Conservation (phyloP, 495 filamentous ascomycete species). For the Hypoxylon trugodes region DNA sequence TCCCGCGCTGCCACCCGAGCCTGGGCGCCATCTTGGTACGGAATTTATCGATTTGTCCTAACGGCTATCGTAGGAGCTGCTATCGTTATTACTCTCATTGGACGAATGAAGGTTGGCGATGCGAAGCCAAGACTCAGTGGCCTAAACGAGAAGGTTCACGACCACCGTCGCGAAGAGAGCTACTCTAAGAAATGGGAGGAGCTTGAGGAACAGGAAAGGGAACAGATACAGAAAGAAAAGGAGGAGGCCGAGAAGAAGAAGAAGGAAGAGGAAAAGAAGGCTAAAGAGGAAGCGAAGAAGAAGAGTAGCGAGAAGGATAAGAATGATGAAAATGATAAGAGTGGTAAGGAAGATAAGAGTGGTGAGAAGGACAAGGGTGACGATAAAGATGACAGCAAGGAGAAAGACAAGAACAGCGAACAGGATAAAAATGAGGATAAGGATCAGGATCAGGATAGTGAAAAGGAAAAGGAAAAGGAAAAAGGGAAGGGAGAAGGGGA, state of each 20-base stretch:
- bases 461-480: conserved; percentile 16
- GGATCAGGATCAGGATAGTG: conserved; percentile 15
- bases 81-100: conserved; percentile 87
- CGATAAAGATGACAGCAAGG: too few species aligned
- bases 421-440: conserved; percentile 9
- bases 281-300: conserved; percentile 58
- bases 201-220: conserved; percentile 63
- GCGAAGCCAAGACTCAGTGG: conserved; percentile 50
- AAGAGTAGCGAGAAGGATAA: conserved; percentile 43
- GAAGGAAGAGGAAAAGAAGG: conserved; percentile 46
- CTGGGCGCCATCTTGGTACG: conserved; percentile 93
- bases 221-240: conserved; percentile 52
- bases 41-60: conserved; percentile 92
- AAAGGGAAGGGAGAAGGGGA: too few species aligned
- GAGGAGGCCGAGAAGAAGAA: conserved; percentile 51
- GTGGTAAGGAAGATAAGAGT: not conserved
- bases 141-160: conserved; percentile 69
- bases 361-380: not conserved
- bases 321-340: conserved; percentile 30
- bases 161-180: conserved; percentile 46
- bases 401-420: conserved; percentile 4
- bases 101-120: conserved; percentile 82
- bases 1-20: conserved; percentile 75
- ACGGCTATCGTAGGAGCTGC: conserved; percentile 91
- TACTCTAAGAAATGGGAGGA: conserved; percentile 72